Percentiles rank a stretch among this genome's conserved stretches.
These are phyloP conservation scores for Linaria vulgaris DNA, from an alignment of 257 asterid genomes.

Conservation along the genomic window DNA sequence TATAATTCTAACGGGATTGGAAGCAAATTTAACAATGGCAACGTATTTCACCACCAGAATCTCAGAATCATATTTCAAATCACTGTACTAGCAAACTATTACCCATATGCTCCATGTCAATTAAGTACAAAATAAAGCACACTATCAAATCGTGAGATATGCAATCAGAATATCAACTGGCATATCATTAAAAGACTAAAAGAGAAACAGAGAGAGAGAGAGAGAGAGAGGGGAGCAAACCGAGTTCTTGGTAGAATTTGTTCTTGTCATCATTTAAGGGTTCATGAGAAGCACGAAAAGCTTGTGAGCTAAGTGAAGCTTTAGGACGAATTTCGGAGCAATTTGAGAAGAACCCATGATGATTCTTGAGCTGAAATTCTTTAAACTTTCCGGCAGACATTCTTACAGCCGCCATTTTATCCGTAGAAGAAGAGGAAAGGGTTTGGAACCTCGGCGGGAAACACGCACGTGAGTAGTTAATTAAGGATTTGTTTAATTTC, in stretches of 20 bases:
- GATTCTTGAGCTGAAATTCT: conserved; percentile 25
- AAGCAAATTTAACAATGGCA: no score
- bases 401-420: conserved; percentile 46
- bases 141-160: background rate
- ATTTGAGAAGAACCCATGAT: conserved; percentile 22
- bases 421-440: background rate
- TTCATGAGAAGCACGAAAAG: conserved; percentile 56
- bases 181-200: no score
- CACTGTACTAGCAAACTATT: no score
- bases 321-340: conserved; percentile 27
- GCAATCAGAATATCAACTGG: background rate
- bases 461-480: conserved; percentile 9
- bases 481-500: background rate
- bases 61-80: no score
- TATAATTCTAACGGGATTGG: no score
- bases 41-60: no score
- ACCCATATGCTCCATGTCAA: no score
- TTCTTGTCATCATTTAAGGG: conserved; percentile 44
- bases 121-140: background rate
- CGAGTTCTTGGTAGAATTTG: conserved; percentile 65
- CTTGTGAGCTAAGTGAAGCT: conserved; percentile 30
- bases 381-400: conserved; percentile 23
- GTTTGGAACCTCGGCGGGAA: conserved; percentile 22
- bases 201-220: no score
- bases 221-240: conserved; percentile 33